Evolutionary conservation across 345 rosid species (phyloP).

Genomic region (Erysimum cheiranthoides): DNA sequence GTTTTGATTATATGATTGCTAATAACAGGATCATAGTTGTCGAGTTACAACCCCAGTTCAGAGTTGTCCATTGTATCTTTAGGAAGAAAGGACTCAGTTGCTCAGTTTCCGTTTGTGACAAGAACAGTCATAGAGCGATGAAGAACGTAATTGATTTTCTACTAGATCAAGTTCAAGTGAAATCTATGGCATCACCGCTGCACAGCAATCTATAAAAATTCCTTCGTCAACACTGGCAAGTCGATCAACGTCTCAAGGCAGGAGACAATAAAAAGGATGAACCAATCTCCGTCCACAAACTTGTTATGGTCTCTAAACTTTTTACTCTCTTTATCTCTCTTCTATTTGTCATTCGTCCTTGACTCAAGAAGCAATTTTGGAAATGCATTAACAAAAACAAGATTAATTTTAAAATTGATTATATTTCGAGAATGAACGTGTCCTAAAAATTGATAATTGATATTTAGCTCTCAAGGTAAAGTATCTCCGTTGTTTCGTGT

Average conservation of each 20-base stretch:
- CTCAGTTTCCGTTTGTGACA: slow-evolving; percentile 74
- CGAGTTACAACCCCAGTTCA: slow-evolving; percentile 53
- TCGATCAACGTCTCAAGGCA: background rate
- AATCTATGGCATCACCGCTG: too few relatives aligned
- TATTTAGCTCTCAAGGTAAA: too few relatives aligned
- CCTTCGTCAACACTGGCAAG: background rate
- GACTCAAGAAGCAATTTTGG: too few relatives aligned
- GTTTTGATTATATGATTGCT: slow-evolving; percentile 7
- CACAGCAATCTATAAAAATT: too few relatives aligned
- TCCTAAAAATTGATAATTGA: too few relatives aligned
- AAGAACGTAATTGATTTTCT: too few relatives aligned
- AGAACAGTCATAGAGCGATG: too few relatives aligned
- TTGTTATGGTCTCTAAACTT: background rate
- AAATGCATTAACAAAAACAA: too few relatives aligned
- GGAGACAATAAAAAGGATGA: background rate
- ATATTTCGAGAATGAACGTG: too few relatives aligned
- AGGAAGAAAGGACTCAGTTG: slow-evolving; percentile 75
- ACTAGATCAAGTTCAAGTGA: too few relatives aligned
- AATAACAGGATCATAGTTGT: slow-evolving; percentile 71
- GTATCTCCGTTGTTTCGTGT: too few relatives aligned
- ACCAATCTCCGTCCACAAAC: background rate
- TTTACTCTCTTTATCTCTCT: background rate
- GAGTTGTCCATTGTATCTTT: slow-evolving; percentile 65
- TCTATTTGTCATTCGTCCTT: background rate
- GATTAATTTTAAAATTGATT: too few relatives aligned